Evolutionary conservation across 1,284 basidiomycete species (phyloP).

Genomic region (Cerrena zonata): DNA sequence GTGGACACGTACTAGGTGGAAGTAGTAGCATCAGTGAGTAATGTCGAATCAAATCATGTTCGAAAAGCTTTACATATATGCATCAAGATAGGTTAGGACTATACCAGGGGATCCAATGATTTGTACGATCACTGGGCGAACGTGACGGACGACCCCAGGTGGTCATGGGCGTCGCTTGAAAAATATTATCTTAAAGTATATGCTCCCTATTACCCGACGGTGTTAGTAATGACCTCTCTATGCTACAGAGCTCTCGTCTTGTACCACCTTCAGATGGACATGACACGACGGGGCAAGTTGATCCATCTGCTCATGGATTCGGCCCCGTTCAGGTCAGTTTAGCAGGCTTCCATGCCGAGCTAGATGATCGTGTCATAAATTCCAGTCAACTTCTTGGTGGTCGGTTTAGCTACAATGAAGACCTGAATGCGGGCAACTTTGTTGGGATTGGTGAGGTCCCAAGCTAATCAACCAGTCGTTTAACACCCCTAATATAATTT

Average conservation of each 20-base stretch:
- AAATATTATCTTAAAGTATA: slow-evolving; percentile 12
- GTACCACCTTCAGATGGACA: slow-evolving; percentile 16
- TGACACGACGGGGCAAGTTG: slow-evolving; percentile 17
- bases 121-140: slow-evolving; percentile 25
- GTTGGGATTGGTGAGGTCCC: slow-evolving; percentile 16
- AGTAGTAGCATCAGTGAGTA: no score
- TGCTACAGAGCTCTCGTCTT: slow-evolving; percentile 17
- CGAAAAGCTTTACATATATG: no score
- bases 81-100: no score
- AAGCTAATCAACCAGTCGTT: not conserved
- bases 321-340: slow-evolving; percentile 16
- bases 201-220: no score
- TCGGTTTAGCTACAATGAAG: slow-evolving; percentile 18
- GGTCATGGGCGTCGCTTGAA: slow-evolving; percentile 25
- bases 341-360: slow-evolving; percentile 9
- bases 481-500: not conserved
- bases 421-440: slow-evolving; percentile 20
- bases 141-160: slow-evolving; percentile 25
- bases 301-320: slow-evolving; percentile 16
- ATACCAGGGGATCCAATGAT: slow-evolving; percentile 20
- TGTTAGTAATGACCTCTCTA: no score
- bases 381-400: slow-evolving; percentile 10
- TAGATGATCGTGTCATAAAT: slow-evolving; percentile 12
- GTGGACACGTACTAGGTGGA: no score
- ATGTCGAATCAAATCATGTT: no score